These are phyloP conservation scores for Sarocladiaceae sp. DNA, from an alignment of 2,329 filamentous ascomycete species.

Conservation along the genomic window DNA sequence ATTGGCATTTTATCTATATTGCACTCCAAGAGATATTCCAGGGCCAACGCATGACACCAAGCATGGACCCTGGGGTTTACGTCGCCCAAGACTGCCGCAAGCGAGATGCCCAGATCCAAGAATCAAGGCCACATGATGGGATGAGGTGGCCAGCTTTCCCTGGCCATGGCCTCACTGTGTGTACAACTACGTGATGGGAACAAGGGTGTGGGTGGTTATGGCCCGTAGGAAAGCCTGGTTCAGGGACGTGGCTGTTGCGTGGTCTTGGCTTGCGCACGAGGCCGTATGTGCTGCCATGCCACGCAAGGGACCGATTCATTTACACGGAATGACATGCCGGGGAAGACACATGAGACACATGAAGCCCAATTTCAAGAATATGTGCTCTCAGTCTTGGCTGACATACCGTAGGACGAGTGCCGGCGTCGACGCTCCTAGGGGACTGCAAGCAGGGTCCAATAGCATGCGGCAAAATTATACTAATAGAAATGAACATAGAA, in stretches of 20 bases:
- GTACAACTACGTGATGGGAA: no score
- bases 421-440: background rate
- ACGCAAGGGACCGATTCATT: background rate
- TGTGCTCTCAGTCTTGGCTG: background rate
- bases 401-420: background rate
- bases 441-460: background rate
- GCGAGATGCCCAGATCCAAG: background rate
- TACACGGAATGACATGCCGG: background rate
- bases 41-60: background rate
- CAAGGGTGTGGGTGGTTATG: background rate
- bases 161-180: no score
- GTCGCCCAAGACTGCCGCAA: background rate
- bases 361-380: no score
- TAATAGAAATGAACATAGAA: no score
- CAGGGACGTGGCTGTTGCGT: background rate
- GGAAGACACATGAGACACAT: no score
- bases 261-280: no score
- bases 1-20: conserved; percentile 5
- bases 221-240: background rate
- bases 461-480: background rate
- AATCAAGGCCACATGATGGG: conserved; percentile 4
- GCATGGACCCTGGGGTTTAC: background rate
- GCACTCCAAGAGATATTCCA: background rate
- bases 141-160: background rate
- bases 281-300: background rate